These are phyloP conservation scores for Colletotrichum destructivum DNA, from an alignment of 2,329 filamentous ascomycete genomes.

Conservation along the genomic window DNA sequence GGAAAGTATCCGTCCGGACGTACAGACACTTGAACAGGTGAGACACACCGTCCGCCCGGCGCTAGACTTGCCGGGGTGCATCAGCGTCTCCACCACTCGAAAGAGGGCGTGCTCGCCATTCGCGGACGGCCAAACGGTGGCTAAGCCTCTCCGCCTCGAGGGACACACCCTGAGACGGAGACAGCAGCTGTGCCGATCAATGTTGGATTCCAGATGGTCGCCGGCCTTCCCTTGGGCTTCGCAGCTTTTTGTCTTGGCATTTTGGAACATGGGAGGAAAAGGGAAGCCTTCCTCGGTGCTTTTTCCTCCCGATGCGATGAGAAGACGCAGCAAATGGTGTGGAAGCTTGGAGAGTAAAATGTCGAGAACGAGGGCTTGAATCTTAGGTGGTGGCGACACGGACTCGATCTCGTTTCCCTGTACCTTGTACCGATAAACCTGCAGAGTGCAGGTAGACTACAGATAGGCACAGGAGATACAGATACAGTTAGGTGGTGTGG, in stretches of 20 bases:
- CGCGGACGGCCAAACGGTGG: conserved; percentile 10
- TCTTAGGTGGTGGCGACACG: conserved; percentile 11
- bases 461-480: too few species aligned
- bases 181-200: conserved; percentile 24
- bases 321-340: background rate
- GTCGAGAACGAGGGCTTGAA: conserved; percentile 14
- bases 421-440: too few species aligned
- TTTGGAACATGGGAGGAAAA: conserved; percentile 33
- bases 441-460: too few species aligned
- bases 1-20: too few species aligned
- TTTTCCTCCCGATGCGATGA: background rate
- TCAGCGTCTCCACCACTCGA: conserved; percentile 15
- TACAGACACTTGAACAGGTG: too few species aligned
- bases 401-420: background rate
- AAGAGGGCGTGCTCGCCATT: conserved; percentile 13
- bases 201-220: conserved; percentile 21
- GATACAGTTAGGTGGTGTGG: too few species aligned
- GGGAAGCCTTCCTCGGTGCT: conserved; percentile 1
- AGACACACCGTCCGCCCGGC: conserved; percentile 37
- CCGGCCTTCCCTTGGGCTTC: conserved; percentile 26
- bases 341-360: background rate
- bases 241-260: conserved; percentile 40
- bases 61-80: conserved; percentile 25
- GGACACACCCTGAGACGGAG: conserved; percentile 32
- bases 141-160: conserved; percentile 31